Evolutionary conservation across 176 grass and related monocot species (phyloP).

Genomic region (Bromus sterilis): DNA sequence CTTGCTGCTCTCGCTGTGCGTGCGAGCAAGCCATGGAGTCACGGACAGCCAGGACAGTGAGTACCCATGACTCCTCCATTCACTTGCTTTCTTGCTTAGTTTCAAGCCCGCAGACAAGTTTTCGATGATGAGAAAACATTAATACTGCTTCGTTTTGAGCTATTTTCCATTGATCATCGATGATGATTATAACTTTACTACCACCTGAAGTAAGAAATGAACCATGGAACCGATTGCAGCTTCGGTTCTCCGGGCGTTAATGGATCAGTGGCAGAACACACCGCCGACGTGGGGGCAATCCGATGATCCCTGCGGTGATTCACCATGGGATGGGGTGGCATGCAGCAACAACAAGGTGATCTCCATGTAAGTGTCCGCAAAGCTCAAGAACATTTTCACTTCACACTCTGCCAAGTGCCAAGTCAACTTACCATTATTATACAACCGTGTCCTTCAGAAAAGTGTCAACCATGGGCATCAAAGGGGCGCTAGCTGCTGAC

Average conservation of each 20-base stretch:
- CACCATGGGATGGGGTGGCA: constrained; percentile 73
- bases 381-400: background rate
- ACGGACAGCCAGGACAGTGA: constrained; percentile 73
- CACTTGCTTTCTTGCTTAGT: background rate
- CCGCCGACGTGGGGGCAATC: constrained; percentile 74
- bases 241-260: constrained; percentile 54
- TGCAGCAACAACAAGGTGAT: constrained; percentile 56
- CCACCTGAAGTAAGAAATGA: background rate
- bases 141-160: too few species aligned
- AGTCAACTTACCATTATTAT: background rate
- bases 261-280: constrained; percentile 64
- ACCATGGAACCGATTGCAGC: constrained; percentile 25
- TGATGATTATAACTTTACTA: background rate
- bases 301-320: constrained; percentile 60
- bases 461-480: constrained; percentile 79
- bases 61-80: background rate
- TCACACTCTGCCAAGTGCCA: background rate
- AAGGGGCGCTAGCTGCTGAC: constrained; percentile 56
- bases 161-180: too few species aligned
- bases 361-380: constrained; percentile 40
- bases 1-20: constrained; percentile 24
- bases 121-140: background rate
- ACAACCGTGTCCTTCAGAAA: constrained; percentile 46
- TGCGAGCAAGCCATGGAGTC: constrained; percentile 18
- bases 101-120: too few species aligned